phyloP scores from a whole-genome alignment of 1,284 basidiomycete genomes.

The Phlebopus sp. region DNA sequence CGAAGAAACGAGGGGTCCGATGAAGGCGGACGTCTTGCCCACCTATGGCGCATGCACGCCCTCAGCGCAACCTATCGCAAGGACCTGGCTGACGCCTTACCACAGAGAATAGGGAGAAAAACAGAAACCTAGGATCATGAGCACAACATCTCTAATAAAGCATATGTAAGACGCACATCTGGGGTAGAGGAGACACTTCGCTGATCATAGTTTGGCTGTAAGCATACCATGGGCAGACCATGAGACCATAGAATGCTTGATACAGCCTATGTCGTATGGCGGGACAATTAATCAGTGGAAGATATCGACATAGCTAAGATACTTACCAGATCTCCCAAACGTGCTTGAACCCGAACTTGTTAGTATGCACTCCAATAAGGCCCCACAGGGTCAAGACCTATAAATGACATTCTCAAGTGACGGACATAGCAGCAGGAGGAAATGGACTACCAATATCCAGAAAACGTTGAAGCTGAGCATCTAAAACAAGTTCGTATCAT shows the following conservation, averaged over 20 bases:
- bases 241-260: constrained; percentile 71
- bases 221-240: constrained; percentile 85
- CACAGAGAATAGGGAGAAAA: constrained; percentile 76
- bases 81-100: constrained; percentile 32
- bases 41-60: constrained; percentile 37
- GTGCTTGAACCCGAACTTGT: constrained; percentile 78
- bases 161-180: constrained; percentile 48
- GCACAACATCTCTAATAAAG: constrained; percentile 3
- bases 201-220: constrained; percentile 84
- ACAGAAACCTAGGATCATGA: constrained; percentile 54
- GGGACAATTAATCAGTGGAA: not conserved
- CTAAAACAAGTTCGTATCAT: constrained; percentile 31
- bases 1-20: constrained; percentile 75
- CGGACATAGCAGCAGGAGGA: not conserved
- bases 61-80: not conserved
- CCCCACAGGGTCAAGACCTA: constrained; percentile 74
- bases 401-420: not conserved
- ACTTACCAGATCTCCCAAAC: constrained; percentile 77
- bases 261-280: constrained; percentile 45
- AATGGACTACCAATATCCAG: constrained; percentile 59
- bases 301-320: not conserved
- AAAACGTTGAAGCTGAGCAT: constrained; percentile 73
- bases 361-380: constrained; percentile 71
- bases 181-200: constrained; percentile 73
- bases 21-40: constrained; percentile 79